Conservation (phyloP, 176 grass and related monocot genomes). For the Pharus latifolius region DNA sequence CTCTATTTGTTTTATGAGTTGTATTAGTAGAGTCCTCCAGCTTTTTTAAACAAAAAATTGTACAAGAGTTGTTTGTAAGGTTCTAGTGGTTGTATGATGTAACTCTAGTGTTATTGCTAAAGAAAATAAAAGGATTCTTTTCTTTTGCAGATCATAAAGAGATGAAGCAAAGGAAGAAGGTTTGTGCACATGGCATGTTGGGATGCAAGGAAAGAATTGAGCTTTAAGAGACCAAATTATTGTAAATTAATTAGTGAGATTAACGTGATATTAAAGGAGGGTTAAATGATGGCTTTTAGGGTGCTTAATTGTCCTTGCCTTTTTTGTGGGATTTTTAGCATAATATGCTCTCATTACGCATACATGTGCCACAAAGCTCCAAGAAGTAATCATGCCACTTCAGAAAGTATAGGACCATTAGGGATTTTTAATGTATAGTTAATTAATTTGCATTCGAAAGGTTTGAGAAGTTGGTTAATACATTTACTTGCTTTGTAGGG, state of each 20-base stretch:
- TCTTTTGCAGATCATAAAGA: slow-evolving; percentile 38
- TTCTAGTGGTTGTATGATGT: not conserved
- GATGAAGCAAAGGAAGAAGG: slow-evolving; percentile 33
- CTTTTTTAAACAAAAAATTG: not conserved
- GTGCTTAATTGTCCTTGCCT: not conserved
- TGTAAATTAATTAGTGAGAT: not conserved
- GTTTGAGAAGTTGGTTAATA: no score
- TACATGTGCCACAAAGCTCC: slow-evolving; percentile 17
- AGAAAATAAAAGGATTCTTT: slow-evolving; percentile 33
- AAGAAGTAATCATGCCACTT: slow-evolving; percentile 29
- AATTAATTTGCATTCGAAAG: no score
- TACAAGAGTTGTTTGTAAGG: not conserved
- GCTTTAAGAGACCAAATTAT: slow-evolving; percentile 17
- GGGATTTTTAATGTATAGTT: not conserved
- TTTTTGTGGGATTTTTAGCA: slow-evolving; percentile 25
- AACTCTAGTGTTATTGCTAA: not conserved
- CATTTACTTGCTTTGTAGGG: no score
- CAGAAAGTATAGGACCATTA: not conserved
- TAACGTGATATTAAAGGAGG: not conserved
- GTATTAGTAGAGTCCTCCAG: no score
- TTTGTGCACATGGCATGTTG: slow-evolving; percentile 59
- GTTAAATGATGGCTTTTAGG: slow-evolving; percentile 23
- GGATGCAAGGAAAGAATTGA: slow-evolving; percentile 32
- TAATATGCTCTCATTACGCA: slow-evolving; percentile 23
- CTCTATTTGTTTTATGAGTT: not conserved